These are phyloP conservation scores for Didymella pinodella DNA, from an alignment of 2,329 filamentous ascomycete genomes.

Conservation along the genomic window DNA sequence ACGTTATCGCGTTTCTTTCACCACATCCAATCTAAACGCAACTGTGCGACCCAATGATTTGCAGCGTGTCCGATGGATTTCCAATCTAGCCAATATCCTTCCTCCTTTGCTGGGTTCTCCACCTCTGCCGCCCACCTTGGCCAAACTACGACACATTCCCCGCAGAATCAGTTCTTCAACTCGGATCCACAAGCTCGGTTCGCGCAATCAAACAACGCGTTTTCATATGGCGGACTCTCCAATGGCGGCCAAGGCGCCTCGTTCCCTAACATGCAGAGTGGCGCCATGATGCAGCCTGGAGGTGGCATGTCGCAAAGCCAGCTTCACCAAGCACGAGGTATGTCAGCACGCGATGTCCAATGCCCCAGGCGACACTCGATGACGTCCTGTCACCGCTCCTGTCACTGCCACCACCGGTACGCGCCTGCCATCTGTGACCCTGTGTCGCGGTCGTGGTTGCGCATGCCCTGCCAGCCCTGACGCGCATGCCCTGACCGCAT, in stretches of 20 bases:
- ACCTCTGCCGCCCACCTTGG: conserved; percentile 40
- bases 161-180: conserved; percentile 43
- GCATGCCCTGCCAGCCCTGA: conserved; percentile 7
- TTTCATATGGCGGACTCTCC: conserved; percentile 41
- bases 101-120: conserved; percentile 43
- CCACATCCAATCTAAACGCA: conserved; percentile 50
- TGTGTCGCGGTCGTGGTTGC: conserved; percentile 16
- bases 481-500: not conserved
- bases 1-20: conserved; percentile 41
- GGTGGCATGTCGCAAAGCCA: conserved; percentile 44
- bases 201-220: conserved; percentile 44
- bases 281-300: conserved; percentile 49
- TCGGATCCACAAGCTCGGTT: conserved; percentile 48
- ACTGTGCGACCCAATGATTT: conserved; percentile 52
- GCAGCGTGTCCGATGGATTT: conserved; percentile 49
- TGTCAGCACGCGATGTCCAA: conserved; percentile 27
- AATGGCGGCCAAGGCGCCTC: conserved; percentile 45
- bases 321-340: conserved; percentile 51
- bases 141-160: conserved; percentile 37
- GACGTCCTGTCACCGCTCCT: conserved; percentile 27
- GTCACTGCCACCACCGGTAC: conserved; percentile 20
- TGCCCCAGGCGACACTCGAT: conserved; percentile 23
- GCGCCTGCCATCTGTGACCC: conserved; percentile 28
- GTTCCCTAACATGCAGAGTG: conserved; percentile 39
- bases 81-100: conserved; percentile 42